These are phyloP conservation scores for Colletotrichum camelliae DNA, from an alignment of 2,329 filamentous ascomycete species.

Conservation along the genomic window DNA sequence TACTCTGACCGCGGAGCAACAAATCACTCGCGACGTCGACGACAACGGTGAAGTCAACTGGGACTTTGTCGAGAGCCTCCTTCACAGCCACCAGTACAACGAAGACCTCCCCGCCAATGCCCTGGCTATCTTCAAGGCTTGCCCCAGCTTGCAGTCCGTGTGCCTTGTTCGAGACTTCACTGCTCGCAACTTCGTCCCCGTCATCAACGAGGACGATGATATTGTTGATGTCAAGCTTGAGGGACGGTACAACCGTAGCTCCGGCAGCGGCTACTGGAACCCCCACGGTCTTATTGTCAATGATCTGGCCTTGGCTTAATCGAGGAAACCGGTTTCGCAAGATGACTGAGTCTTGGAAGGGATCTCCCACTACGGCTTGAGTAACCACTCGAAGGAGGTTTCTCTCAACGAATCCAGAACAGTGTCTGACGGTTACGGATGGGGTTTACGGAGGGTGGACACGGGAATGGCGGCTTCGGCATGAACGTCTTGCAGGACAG, in stretches of 20 bases:
- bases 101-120: neutral
- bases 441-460: neutral
- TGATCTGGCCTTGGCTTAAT: neutral
- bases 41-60: neutral
- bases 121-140: neutral
- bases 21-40: fast-evolving
- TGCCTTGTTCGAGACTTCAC: neutral
- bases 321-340: neutral
- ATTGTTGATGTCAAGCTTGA: neutral
- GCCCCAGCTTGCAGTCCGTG: neutral
- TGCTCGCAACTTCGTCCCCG: neutral
- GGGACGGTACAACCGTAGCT: neutral
- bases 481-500: neutral
- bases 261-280: neutral
- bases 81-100: neutral
- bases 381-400: neutral
- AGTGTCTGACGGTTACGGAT: neutral
- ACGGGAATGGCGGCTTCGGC: neutral
- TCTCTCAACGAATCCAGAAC: neutral
- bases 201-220: neutral
- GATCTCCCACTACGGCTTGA: neutral
- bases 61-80: neutral
- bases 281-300: neutral
- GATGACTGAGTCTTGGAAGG: neutral
- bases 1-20: neutral